phyloP scores from a whole-genome alignment of 805 yeast species.

The Kluyveromyces nonfermentans region DNA sequence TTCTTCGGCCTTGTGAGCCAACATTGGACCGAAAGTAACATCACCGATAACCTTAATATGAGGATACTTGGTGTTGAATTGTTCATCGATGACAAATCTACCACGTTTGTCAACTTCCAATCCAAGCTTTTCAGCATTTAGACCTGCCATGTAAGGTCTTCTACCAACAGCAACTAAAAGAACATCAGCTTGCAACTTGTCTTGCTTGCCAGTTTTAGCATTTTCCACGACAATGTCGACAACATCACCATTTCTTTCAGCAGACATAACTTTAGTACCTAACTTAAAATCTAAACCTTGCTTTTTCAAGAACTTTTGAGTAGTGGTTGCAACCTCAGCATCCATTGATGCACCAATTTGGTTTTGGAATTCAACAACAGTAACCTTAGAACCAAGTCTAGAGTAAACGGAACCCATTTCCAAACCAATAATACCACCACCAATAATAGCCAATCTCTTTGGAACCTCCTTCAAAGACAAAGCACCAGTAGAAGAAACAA shows the following conservation, averaged over 20 bases:
- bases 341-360: conserved; percentile 99
- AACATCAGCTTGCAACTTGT: conserved; percentile 79
- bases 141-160: conserved; percentile 90
- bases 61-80: conserved; percentile 83
- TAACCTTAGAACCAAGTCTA: conserved; percentile 91
- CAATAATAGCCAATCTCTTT: conserved; percentile 83
- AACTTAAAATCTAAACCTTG: conserved; percentile 93
- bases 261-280: conserved; percentile 84
- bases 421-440: conserved; percentile 99
- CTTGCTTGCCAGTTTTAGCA: conserved; percentile 75
- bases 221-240: conserved; percentile 86
- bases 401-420: conserved; percentile 99
- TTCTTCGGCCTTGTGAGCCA: conserved; percentile 99
- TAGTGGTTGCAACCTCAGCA: conserved; percentile 80
- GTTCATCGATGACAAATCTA: conserved; percentile 86
- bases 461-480: conserved; percentile 81
- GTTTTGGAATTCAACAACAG: conserved; percentile 82
- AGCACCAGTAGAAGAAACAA: conserved; percentile 93
- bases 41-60: conserved; percentile 98
- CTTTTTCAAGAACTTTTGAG: conserved; percentile 83
- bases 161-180: conserved; percentile 97
- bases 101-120: conserved; percentile 88
- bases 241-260: conserved; percentile 77
- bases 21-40: conserved; percentile 97
- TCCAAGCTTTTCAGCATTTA: conserved; percentile 81